A percentile compares a stretch with the other conserved stretches of the same genome.
Evolutionary conservation across 768 basidiomycete genomes (phyloP).

Genomic region (Cubamyces lactineus): DNA sequence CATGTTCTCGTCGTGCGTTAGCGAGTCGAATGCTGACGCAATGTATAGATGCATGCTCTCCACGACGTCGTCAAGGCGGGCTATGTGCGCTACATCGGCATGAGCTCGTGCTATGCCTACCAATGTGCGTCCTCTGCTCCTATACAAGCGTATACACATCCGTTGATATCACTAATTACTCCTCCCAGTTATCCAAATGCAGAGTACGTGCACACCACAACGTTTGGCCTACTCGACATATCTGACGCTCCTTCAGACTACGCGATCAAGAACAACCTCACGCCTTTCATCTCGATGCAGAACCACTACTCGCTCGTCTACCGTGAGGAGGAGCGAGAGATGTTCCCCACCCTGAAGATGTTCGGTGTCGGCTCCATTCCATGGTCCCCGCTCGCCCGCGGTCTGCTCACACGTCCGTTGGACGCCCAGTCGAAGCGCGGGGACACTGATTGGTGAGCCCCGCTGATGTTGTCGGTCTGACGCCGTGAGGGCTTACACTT

Average conservation of each 20-base stretch:
- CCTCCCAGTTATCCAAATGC: conserved; percentile 36
- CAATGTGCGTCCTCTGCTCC: conserved; percentile 31
- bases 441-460: conserved; percentile 28
- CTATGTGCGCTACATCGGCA: conserved; percentile 46
- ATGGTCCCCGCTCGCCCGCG: conserved; percentile 44
- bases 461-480: too few species aligned
- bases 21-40: neutral
- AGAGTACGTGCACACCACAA: conserved; percentile 25
- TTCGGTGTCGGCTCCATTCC: conserved; percentile 40
- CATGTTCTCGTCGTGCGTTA: neutral
- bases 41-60: conserved; percentile 43
- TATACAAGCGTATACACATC: neutral
- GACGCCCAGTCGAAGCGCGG: conserved; percentile 29
- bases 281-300: conserved; percentile 67
- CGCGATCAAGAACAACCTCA: conserved; percentile 43
- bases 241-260: conserved; percentile 27
- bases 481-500: neutral
- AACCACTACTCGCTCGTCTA: conserved; percentile 60
- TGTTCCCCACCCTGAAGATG: conserved; percentile 49
- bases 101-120: conserved; percentile 42
- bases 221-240: too few species aligned
- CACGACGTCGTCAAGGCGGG: conserved; percentile 51
- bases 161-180: neutral
- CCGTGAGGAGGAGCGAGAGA: conserved; percentile 63
- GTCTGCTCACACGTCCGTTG: conserved; percentile 36